phyloP scores from a whole-genome alignment of 176 grass and related monocot genomes.

The Eremochloa ophiuroides region DNA sequence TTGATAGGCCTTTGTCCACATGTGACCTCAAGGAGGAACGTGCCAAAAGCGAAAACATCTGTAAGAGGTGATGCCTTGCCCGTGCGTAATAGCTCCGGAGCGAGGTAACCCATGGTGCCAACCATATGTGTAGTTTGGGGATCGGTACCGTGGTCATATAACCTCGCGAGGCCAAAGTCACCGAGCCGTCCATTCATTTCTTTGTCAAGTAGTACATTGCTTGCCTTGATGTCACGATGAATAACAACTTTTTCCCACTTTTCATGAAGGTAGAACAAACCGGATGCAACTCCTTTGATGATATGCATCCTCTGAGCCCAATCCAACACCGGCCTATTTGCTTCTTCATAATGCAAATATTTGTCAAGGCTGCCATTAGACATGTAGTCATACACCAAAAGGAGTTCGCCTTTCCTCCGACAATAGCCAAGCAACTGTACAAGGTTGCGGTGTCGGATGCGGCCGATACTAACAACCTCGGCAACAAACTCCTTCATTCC shows the following conservation, averaged over 20 bases:
- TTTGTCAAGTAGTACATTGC: conserved; percentile 37
- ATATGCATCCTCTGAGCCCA: conserved; percentile 22
- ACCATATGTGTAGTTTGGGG: conserved; percentile 33
- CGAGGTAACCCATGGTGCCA: conserved; percentile 44
- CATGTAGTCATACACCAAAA: conserved; percentile 26
- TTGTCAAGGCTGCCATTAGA: conserved; percentile 2
- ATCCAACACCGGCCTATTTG: conserved; percentile 3
- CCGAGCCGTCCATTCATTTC: conserved; percentile 29
- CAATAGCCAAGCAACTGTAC: conserved; percentile 31
- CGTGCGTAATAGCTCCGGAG: conserved; percentile 29
- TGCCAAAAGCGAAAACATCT: conserved; percentile 43
- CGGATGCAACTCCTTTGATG: conserved; percentile 30
- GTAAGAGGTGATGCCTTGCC: conserved; percentile 33
- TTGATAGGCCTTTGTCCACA: conserved; percentile 26
- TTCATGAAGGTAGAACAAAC: conserved; percentile 38
- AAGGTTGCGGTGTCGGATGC: conserved; percentile 22
- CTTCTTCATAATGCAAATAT: not conserved
- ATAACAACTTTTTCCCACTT: conserved; percentile 42
- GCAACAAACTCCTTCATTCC: conserved; percentile 31
- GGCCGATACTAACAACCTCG: conserved; percentile 29
- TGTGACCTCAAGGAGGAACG: conserved; percentile 31
- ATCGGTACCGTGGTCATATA: conserved; percentile 32
- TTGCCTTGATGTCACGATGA: conserved; percentile 41
- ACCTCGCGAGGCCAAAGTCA: conserved; percentile 45
- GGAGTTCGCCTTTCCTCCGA: conserved; percentile 17